Conservation (phyloP, 2,329 filamentous ascomycete species). For the Pezicula rhizophila region DNA sequence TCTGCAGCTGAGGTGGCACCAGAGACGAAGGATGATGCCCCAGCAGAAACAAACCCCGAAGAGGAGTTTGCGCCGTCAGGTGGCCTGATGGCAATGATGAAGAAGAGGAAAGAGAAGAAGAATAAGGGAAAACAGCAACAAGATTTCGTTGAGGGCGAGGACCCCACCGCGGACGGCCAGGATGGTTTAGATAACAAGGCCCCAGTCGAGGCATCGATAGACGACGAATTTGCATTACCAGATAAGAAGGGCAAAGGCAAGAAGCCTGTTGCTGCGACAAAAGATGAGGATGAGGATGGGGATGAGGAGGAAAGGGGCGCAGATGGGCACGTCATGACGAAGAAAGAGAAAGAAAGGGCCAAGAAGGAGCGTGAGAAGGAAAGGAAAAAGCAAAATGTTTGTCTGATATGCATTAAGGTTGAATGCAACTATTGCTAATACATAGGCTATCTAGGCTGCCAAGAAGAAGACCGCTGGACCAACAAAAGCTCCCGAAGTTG, state of each 20-base stretch:
- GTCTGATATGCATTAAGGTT: slow-evolving; percentile 15
- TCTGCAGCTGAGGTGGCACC: slow-evolving; percentile 45
- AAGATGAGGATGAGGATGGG: slow-evolving; percentile 33
- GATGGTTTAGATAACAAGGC: slow-evolving; percentile 58
- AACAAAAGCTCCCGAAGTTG: slow-evolving; percentile 50
- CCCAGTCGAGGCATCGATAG: slow-evolving; percentile 72
- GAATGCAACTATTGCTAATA: neutral
- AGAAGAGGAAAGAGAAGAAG: slow-evolving; percentile 81
- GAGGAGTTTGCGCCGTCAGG: slow-evolving; percentile 40
- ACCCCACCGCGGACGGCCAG: slow-evolving; percentile 36
- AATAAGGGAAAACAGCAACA: slow-evolving; percentile 77
- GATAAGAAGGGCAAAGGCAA: slow-evolving; percentile 66
- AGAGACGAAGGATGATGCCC: slow-evolving; percentile 36
- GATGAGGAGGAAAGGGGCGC: slow-evolving; percentile 46
- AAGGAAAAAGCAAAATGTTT: slow-evolving; percentile 93
- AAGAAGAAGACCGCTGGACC: slow-evolving; percentile 69
- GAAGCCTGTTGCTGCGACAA: slow-evolving; percentile 32
- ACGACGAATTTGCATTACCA: slow-evolving; percentile 79
- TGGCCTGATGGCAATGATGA: slow-evolving; percentile 72
- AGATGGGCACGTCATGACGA: slow-evolving; percentile 73
- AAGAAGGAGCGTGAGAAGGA: slow-evolving; percentile 99
- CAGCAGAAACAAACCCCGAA: slow-evolving; percentile 43
- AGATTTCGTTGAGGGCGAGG: slow-evolving; percentile 68
- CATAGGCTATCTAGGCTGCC: slow-evolving; percentile 50
- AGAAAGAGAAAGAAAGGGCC: slow-evolving; percentile 96